phyloP scores from a whole-genome alignment of 1,139 yeast species.

The Blastobotrys malaysiensis region DNA sequence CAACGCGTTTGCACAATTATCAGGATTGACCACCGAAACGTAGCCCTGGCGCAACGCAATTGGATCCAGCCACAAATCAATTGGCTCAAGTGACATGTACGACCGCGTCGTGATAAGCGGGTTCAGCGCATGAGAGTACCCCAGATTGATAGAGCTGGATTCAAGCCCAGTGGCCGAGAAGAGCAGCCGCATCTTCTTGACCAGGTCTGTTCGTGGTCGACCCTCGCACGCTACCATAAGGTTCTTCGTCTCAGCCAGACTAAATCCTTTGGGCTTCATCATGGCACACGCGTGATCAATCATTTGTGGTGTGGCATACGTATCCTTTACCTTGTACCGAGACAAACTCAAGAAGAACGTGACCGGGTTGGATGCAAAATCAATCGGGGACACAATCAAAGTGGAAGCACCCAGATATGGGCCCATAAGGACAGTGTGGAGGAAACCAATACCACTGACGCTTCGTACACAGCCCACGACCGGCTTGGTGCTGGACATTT shows the following conservation, averaged over 20 bases:
- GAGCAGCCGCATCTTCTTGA: constrained; percentile 54
- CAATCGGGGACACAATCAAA: constrained; percentile 69
- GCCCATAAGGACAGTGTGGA: constrained; percentile 78
- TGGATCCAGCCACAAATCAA: constrained; percentile 82
- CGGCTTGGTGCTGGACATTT: constrained; percentile 64
- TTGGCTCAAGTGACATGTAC: constrained; percentile 83
- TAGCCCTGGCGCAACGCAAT: constrained; percentile 84
- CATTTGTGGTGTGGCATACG: constrained; percentile 82
- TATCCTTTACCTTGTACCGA: constrained; percentile 76
- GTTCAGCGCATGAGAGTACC: constrained; percentile 73
- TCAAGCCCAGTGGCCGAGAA: constrained; percentile 64
- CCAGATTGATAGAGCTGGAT: constrained; percentile 66
- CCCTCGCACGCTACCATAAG: constrained; percentile 77
- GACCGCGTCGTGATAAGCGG: constrained; percentile 84
- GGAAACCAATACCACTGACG: constrained; percentile 78
- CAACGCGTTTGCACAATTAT: constrained; percentile 59
- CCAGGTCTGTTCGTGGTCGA: constrained; percentile 60
- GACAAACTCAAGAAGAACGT: constrained; percentile 69
- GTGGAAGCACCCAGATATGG: constrained; percentile 85
- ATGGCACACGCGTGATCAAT: constrained; percentile 64
- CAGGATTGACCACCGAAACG: constrained; percentile 71
- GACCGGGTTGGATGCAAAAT: constrained; percentile 70
- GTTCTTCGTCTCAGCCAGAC: constrained; percentile 64
- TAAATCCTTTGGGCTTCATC: constrained; percentile 58
- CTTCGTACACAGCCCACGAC: constrained; percentile 85